Conservation (phyloP, 2,329 filamentous ascomycete genomes). For the Trichoderma breve region DNA sequence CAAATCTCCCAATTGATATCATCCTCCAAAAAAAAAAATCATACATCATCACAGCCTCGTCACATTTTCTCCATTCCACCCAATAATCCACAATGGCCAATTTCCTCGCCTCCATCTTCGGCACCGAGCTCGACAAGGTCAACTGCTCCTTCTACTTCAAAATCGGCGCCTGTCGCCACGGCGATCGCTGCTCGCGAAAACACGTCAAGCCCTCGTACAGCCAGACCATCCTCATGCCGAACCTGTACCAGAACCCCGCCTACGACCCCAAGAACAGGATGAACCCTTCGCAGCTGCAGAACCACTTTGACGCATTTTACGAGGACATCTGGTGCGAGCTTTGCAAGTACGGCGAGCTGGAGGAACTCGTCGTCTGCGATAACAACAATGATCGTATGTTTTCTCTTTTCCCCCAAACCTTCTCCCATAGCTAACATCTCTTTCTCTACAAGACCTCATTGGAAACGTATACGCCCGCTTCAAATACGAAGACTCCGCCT, state of each 20-base stretch:
- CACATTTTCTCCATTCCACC: not conserved
- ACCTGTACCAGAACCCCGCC: conserved; percentile 98
- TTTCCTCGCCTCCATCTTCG: conserved; percentile 98
- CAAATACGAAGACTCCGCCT: conserved; percentile 98
- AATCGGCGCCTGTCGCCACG: conserved; percentile 97
- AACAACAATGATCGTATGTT: conserved; percentile 94
- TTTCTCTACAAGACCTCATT: conserved; percentile 68
- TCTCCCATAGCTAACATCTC: conserved; percentile 1
- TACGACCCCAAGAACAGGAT: conserved; percentile 97
- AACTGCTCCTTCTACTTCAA: conserved; percentile 99
- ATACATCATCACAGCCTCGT: not conserved
- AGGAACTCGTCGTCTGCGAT: conserved; percentile 97
- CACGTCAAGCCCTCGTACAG: conserved; percentile 99
- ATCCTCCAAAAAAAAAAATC: not conserved
- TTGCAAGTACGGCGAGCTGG: conserved; percentile 96
- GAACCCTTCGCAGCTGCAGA: conserved; percentile 93
- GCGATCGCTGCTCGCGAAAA: conserved; percentile 95
- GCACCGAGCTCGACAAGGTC: conserved; percentile 98
- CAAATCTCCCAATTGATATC: not conserved
- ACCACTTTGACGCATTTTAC: conserved; percentile 99
- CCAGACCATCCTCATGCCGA: conserved; percentile 96
- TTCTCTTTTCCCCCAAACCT: not conserved
- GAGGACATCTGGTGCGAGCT: conserved; percentile 99
- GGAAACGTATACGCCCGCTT: conserved; percentile 99
- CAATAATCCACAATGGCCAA: conserved; percentile 68